Evolutionary conservation across 164 flowering plant genomes (phyloP).

Genomic region (Platanus orientalis): DNA sequence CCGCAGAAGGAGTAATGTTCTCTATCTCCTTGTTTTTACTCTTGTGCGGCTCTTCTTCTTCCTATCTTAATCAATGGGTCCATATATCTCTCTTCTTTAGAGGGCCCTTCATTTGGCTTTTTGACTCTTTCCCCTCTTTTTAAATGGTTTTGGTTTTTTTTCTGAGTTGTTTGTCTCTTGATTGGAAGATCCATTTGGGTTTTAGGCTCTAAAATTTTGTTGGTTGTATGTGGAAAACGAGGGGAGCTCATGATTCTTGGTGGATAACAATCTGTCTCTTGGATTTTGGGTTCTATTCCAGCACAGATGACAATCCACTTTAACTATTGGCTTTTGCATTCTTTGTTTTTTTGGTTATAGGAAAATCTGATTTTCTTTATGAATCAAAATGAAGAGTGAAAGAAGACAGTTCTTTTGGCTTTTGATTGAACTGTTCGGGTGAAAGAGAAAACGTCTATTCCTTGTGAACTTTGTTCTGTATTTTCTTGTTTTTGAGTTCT

Average conservation of each 20-base stretch:
- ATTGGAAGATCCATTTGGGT: not conserved
- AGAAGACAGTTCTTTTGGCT: constrained; percentile 3
- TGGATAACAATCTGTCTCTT: too few species aligned
- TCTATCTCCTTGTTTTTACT: constrained; percentile 22
- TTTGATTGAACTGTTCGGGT: constrained; percentile 26
- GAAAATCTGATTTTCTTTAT: constrained; percentile 2
- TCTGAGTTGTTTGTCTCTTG: constrained; percentile 16
- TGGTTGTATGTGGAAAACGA: too few species aligned
- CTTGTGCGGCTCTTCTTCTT: constrained; percentile 31
- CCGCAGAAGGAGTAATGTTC: constrained; percentile 15
- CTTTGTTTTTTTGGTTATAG: constrained; percentile 17
- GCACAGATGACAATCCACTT: constrained; percentile 18
- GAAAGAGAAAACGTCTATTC: constrained; percentile 29
- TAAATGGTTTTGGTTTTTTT: constrained; percentile 5
- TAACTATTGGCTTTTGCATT: constrained; percentile 18
- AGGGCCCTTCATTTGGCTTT: constrained; percentile 5
- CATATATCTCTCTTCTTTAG: constrained; percentile 27
- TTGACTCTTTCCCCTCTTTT: constrained; percentile 20
- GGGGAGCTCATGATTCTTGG: constrained; percentile 25
- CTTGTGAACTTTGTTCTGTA: constrained; percentile 22
- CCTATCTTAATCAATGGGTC: constrained; percentile 31
- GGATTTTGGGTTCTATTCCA: constrained; percentile 24
- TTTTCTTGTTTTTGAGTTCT: constrained; percentile 19
- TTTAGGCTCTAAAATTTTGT: too few species aligned
- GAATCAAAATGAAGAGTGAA: constrained; percentile 4